phyloP scores from a whole-genome alignment of 441 rosid species.

The Syzygium syzygioides region DNA sequence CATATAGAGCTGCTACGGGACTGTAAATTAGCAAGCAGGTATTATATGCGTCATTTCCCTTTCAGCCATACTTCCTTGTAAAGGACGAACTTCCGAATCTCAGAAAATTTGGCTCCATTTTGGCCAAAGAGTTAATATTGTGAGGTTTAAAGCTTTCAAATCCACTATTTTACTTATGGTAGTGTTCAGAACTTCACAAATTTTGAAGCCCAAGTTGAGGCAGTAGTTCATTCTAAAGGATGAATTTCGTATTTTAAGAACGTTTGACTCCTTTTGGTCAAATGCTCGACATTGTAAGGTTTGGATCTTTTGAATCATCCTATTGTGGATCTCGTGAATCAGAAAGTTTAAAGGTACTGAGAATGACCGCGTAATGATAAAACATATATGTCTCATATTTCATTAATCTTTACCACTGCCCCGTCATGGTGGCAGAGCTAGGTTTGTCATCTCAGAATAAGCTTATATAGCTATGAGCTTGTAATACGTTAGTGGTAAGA shows the following conservation, averaged over 20 bases:
- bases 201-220: neutral
- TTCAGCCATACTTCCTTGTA: neutral
- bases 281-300: neutral
- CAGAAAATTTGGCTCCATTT: neutral
- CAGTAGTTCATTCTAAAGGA: neutral
- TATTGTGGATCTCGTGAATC: neutral
- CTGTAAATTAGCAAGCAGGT: neutral
- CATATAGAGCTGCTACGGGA: neutral
- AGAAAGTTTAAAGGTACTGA: no score
- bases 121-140: neutral
- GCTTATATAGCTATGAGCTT: neutral
- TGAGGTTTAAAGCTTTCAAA: neutral
- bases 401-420: neutral
- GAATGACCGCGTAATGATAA: neutral
- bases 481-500: neutral
- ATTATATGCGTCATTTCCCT: neutral
- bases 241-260: neutral
- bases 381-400: neutral
- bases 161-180: neutral
- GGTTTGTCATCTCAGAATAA: no score
- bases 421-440: neutral
- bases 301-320: neutral
- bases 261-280: neutral
- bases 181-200: neutral
- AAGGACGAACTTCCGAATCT: neutral